These are phyloP conservation scores for Penicillium pulvis DNA, from an alignment of 495 filamentous ascomycete species.

Conservation along the genomic window DNA sequence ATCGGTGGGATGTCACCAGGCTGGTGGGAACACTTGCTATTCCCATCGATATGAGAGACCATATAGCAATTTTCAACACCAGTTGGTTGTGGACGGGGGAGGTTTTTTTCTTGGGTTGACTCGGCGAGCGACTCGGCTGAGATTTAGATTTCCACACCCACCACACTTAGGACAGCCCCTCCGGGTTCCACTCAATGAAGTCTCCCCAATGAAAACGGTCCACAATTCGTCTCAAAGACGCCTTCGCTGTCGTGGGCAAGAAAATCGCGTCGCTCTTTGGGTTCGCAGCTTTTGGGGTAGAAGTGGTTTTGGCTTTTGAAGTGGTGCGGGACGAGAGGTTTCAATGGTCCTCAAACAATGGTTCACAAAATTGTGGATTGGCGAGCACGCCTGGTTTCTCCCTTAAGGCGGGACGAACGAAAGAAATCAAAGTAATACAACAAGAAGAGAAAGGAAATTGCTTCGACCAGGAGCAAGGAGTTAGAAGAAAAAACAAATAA, in stretches of 20 bases:
- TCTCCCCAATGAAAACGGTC: conserved; percentile 3
- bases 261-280: neutral
- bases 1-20: conserved; percentile 47
- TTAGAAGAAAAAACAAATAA: conserved; percentile 1
- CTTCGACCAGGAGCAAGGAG: conserved; percentile 27
- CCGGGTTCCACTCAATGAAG: conserved; percentile 14
- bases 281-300: neutral
- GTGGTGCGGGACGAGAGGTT: conserved; percentile 3
- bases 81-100: neutral
- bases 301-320: neutral
- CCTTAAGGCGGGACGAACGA: neutral
- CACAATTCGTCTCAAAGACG: neutral
- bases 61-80: conserved; percentile 40
- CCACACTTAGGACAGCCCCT: conserved; percentile 27
- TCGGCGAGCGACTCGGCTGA: conserved; percentile 25
- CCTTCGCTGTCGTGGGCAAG: neutral
- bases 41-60: conserved; percentile 50
- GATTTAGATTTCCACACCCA: conserved; percentile 24
- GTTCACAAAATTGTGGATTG: conserved; percentile 5
- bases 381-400: neutral
- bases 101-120: conserved; percentile 13
- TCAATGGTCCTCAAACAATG: conserved; percentile 3
- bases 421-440: conserved; percentile 4
- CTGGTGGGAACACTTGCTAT: conserved; percentile 39
- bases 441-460: conserved; percentile 16